Percentiles rank a stretch among this genome's conserved stretches.
Conservation (phyloP, 2,329 filamentous ascomycete species). For the Alternaria triticimaculans region DNA sequence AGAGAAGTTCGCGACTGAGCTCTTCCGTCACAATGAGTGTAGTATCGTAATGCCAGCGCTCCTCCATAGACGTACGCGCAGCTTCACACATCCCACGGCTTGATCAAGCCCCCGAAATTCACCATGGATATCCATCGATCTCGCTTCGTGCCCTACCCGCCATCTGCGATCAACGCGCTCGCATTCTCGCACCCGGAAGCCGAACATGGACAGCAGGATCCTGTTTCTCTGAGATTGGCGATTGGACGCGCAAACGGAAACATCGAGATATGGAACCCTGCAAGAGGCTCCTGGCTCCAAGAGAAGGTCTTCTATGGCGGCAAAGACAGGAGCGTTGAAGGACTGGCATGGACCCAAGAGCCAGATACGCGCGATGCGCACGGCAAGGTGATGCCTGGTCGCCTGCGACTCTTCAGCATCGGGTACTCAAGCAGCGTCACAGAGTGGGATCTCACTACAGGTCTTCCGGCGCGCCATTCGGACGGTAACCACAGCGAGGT, state of each 20-base stretch:
- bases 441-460: conserved; percentile 90
- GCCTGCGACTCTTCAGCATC: conserved; percentile 90
- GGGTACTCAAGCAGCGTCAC: conserved; percentile 91
- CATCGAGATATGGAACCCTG: conserved; percentile 97
- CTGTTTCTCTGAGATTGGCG: conserved; percentile 75
- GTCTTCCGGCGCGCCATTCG: conserved; percentile 78
- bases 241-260: conserved; percentile 93
- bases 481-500: conserved; percentile 95
- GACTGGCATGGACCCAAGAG: conserved; percentile 89
- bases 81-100: not conserved
- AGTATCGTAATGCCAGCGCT: conserved; percentile 24
- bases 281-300: conserved; percentile 83
- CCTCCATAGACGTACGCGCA: conserved; percentile 17
- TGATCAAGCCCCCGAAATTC: not conserved
- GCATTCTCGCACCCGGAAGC: conserved; percentile 79
- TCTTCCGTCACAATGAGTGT: conserved; percentile 12
- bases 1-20: conserved; percentile 15
- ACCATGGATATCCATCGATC: conserved; percentile 95
- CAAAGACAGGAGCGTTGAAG: conserved; percentile 85
- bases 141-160: conserved; percentile 91
- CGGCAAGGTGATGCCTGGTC: conserved; percentile 70
- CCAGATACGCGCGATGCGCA: conserved; percentile 70
- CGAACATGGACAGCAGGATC: conserved; percentile 49
- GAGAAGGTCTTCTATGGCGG: conserved; percentile 86
- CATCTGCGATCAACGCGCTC: conserved; percentile 90